These are phyloP conservation scores for Phytophthora chlamydospora DNA, from an alignment of 352 stramenopile genomes.

Conservation along the genomic window DNA sequence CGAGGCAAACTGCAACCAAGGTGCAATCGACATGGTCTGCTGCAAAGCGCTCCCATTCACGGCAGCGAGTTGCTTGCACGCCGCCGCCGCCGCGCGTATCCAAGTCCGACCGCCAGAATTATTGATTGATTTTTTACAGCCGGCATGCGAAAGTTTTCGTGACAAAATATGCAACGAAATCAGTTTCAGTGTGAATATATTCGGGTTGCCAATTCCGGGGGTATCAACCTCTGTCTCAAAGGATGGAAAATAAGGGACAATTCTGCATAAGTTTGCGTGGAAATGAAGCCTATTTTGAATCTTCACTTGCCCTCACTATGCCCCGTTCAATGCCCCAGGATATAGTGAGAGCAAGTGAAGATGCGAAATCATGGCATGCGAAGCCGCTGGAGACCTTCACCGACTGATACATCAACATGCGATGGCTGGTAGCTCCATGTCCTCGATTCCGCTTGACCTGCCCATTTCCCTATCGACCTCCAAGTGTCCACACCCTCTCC, in stretches of 20 bases:
- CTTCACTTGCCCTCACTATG: no score
- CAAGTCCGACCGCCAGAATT: slow-evolving; percentile 27
- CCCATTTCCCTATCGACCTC: slow-evolving; percentile 24
- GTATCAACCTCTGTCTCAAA: no score
- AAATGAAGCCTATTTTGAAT: no score
- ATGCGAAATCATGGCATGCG: no score
- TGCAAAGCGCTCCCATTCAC: slow-evolving; percentile 6
- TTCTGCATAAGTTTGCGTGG: no score
- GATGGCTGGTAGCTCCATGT: slow-evolving; percentile 1
- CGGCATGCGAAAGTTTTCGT: slow-evolving; percentile 6
- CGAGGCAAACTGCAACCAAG: no score
- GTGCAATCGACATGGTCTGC: slow-evolving; percentile 1
- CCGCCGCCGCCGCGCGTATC: slow-evolving; percentile 2
- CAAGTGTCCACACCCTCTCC: slow-evolving; percentile 1
- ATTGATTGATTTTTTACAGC: slow-evolving; percentile 31
- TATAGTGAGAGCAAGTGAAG: no score
- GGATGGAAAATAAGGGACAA: no score
- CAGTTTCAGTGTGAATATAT: no score
- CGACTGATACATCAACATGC: slow-evolving; percentile 29
- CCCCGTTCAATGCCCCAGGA: no score
- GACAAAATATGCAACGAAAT: no score
- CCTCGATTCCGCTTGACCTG: background rate
- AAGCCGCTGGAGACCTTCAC: slow-evolving; percentile 20
- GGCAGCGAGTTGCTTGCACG: slow-evolving; percentile 13
- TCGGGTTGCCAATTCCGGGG: no score